Percentiles rank a stretch among this genome's conserved stretches.
These are phyloP conservation scores for Exophiala aquamarina DNA, from an alignment of 2,329 filamentous ascomycete species.

Conservation along the genomic window DNA sequence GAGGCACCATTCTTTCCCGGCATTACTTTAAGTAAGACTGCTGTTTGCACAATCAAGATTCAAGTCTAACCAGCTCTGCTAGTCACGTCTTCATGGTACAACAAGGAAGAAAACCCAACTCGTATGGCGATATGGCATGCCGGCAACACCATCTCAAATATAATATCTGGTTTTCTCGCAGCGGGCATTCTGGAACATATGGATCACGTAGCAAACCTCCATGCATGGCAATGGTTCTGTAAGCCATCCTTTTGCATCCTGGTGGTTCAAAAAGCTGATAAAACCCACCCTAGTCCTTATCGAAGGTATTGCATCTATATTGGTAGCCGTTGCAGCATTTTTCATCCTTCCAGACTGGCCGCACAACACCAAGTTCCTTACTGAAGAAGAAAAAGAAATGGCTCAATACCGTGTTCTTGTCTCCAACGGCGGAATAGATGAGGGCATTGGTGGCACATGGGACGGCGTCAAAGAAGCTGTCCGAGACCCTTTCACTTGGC, in stretches of 20 bases:
- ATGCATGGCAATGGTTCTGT: slow-evolving; percentile 63
- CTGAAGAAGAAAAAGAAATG: slow-evolving; percentile 37
- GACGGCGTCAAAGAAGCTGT: slow-evolving; percentile 33
- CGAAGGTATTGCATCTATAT: slow-evolving; percentile 61
- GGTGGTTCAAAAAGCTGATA: no score
- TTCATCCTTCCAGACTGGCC: slow-evolving; percentile 48
- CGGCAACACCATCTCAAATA: slow-evolving; percentile 48
- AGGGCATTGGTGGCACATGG: slow-evolving; percentile 14
- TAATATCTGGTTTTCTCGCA: slow-evolving; percentile 47
- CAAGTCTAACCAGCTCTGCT: slow-evolving; percentile 27
- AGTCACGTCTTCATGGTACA: slow-evolving; percentile 50
- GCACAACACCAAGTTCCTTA: slow-evolving; percentile 42
- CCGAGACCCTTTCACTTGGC: slow-evolving; percentile 37
- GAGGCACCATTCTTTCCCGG: slow-evolving; percentile 60
- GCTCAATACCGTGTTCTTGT: slow-evolving; percentile 12
- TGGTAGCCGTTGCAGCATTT: slow-evolving; percentile 55
- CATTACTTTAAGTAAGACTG: no score
- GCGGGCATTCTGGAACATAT: slow-evolving; percentile 43
- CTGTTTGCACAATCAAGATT: background rate
- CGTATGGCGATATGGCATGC: slow-evolving; percentile 50
- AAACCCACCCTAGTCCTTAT: no score
- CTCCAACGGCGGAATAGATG: slow-evolving; percentile 2
- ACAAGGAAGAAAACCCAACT: slow-evolving; percentile 43
- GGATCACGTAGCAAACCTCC: slow-evolving; percentile 39
- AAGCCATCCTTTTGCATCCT: no score